A percentile compares a stretch with the other conserved stretches of the same genome.
These are phyloP conservation scores for Ampelocalamus luodianensis DNA, from an alignment of 176 grass and related monocot genomes.

Conservation along the genomic window DNA sequence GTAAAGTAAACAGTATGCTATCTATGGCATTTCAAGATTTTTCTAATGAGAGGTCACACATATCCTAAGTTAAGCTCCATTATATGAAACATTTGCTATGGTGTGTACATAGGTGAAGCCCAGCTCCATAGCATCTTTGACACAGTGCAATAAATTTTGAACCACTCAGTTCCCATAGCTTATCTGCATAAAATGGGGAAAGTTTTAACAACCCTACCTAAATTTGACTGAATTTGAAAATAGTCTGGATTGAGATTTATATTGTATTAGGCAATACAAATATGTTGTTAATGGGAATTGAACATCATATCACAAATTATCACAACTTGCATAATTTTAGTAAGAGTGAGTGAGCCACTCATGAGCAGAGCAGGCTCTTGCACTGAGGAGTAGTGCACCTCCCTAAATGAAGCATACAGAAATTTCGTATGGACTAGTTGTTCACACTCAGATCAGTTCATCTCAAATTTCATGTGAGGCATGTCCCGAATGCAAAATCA, in stretches of 20 bases:
- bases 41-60: neutral
- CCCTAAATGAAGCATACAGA: neutral
- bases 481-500: neutral
- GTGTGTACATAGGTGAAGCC: neutral
- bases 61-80: neutral
- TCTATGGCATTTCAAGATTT: neutral
- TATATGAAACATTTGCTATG: neutral
- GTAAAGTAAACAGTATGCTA: neutral
- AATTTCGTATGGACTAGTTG: neutral
- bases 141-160: neutral
- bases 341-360: neutral
- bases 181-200: neutral
- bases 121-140: neutral
- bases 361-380: neutral
- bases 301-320: neutral
- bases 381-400: neutral
- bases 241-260: neutral
- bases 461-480: neutral
- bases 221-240: neutral
- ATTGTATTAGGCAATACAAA: neutral
- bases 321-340: neutral
- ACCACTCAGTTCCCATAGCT: too few relatives aligned
- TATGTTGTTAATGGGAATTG: neutral
- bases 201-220: neutral
- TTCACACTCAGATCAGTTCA: neutral